A percentile compares a stretch with the other conserved stretches of the same genome.
Conservation (phyloP, 225 moss, liverwort and hornwort species). For the Pseudisothecium myosuroides region DNA sequence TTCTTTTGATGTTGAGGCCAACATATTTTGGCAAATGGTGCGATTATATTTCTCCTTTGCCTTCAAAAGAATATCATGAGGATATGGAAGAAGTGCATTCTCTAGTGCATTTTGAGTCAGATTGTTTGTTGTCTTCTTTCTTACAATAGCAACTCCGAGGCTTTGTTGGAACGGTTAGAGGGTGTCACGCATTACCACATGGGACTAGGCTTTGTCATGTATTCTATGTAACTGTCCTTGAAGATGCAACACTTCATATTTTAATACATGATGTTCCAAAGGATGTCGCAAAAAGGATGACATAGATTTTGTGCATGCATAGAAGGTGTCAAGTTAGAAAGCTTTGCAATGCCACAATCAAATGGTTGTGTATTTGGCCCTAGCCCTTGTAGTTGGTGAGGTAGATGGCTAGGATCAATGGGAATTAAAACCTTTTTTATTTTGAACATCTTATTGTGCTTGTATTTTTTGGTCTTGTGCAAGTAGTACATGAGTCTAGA, state of each 20-base stretch:
- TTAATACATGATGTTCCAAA: background rate
- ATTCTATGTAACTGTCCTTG: fast-evolving
- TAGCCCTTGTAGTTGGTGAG: background rate
- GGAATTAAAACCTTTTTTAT: background rate
- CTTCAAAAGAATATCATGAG: background rate
- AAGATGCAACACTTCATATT: background rate
- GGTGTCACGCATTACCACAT: fast-evolving
- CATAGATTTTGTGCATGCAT: background rate
- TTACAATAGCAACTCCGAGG: fast-evolving
- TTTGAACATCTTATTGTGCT: background rate
- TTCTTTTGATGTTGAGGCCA: fast-evolving
- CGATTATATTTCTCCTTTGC: background rate
- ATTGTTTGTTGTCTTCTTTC: fast-evolving
- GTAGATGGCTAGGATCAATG: too few species aligned
- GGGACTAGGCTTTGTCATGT: fast-evolving
- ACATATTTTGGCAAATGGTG: background rate
- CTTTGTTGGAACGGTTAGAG: fast-evolving
- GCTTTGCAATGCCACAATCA: fast-evolving
- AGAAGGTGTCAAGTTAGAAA: fast-evolving
- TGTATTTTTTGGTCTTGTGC: background rate
- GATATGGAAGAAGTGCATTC: fast-evolving
- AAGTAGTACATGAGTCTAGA: background rate
- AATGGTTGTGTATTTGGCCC: fast-evolving
- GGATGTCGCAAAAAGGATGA: fast-evolving
- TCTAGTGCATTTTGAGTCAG: fast-evolving